These are phyloP conservation scores for Trametes cubensis DNA, from an alignment of 768 basidiomycete genomes.

Conservation along the genomic window DNA sequence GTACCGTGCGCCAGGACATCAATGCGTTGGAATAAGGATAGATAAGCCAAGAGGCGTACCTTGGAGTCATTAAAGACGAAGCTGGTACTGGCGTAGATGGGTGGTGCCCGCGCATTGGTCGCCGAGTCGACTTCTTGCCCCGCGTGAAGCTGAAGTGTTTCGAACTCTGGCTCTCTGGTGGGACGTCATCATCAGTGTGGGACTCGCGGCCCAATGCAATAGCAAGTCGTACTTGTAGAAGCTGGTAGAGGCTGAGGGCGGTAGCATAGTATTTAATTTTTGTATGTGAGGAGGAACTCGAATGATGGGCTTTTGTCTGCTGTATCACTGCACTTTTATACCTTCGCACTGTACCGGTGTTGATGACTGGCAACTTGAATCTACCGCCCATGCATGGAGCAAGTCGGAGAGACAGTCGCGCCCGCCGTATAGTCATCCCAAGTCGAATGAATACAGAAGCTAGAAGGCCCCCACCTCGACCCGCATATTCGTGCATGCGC, in stretches of 20 bases:
- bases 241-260: conserved; percentile 4
- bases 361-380: no score
- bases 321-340: neutral
- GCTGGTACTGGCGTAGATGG: conserved; percentile 75
- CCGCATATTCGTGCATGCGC: no score
- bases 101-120: conserved; percentile 74
- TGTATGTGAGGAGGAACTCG: neutral
- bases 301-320: neutral
- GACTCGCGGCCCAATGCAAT: neutral
- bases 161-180: conserved; percentile 62
- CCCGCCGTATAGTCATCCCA: no score
- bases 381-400: no score
- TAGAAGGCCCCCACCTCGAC: no score
- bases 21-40: neutral
- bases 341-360: no score
- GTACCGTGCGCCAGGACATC: no score
- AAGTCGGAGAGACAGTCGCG: no score
- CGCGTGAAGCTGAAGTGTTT: conserved; percentile 80
- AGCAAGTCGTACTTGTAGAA: conserved; percentile 27
- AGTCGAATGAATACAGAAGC: no score
- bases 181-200: neutral
- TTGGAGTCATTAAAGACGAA: conserved; percentile 75
- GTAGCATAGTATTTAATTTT: no score
- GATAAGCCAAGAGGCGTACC: conserved; percentile 38
- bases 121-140: conserved; percentile 66